A percentile compares a stretch with the other conserved stretches of the same genome.
These are phyloP conservation scores for Ogataea ramenticola DNA, from an alignment of 805 yeast genomes.

Conservation along the genomic window DNA sequence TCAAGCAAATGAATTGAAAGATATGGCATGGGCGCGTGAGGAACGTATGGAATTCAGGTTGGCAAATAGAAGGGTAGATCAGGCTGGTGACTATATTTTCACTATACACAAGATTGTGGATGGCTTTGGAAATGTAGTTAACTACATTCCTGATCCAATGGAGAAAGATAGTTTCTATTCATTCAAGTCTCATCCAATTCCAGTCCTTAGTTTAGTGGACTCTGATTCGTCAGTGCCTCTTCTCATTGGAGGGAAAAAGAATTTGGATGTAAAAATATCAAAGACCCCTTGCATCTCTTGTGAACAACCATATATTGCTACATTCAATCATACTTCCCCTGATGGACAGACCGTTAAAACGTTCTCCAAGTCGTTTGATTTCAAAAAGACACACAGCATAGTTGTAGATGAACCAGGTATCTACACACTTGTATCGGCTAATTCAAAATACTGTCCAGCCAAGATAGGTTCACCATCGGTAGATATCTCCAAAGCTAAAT, in stretches of 20 bases:
- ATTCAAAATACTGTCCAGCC: conserved; percentile 63
- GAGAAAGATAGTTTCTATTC: conserved; percentile 33
- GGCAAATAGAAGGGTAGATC: conserved; percentile 16
- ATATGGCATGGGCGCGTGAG: no score
- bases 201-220: conserved; percentile 42
- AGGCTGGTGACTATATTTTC: conserved; percentile 49
- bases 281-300: conserved; percentile 18
- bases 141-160: conserved; percentile 28
- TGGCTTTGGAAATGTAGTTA: conserved; percentile 56
- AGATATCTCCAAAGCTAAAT: conserved; percentile 32
- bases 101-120: conserved; percentile 53
- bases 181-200: conserved; percentile 49
- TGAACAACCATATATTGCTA: conserved; percentile 43
- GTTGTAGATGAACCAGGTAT: conserved; percentile 54
- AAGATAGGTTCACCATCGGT: conserved; percentile 51
- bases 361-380: conserved; percentile 21
- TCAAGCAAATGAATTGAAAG: conserved; percentile 26
- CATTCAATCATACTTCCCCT: conserved; percentile 23
- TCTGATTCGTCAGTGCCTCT: conserved; percentile 19
- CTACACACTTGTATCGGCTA: conserved; percentile 47
- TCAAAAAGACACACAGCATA: conserved; percentile 22
- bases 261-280: conserved; percentile 19
- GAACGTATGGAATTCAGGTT: no score
- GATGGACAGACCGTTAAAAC: conserved; percentile 14
- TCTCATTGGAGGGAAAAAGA: conserved; percentile 24